phyloP scores from a whole-genome alignment of 805 yeast species.

The Pichia sporocuriosa region DNA sequence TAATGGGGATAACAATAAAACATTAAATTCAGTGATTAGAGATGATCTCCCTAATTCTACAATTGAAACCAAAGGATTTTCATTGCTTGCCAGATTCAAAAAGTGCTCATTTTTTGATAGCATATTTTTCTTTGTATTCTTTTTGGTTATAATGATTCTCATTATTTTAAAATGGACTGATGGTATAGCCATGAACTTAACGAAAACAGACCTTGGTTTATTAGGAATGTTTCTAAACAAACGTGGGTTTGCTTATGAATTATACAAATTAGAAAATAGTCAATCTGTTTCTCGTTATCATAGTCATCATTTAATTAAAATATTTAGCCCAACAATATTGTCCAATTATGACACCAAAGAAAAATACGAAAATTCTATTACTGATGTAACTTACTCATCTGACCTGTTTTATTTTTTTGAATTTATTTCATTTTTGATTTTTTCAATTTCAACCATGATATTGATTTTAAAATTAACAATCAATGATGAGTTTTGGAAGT shows the following conservation, averaged over 20 bases:
- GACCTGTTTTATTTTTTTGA: constrained; percentile 51
- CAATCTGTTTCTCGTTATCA: no score
- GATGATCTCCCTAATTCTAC: no score
- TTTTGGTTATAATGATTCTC: background rate
- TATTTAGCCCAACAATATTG: constrained; percentile 3
- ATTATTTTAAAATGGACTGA: constrained; percentile 3
- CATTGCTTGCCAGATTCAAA: no score
- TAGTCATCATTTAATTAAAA: no score
- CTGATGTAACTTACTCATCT: no score
- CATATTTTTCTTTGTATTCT: background rate
- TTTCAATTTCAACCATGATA: constrained; percentile 44
- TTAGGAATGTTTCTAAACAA: constrained; percentile 24
- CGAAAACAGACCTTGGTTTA: background rate
- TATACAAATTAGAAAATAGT: constrained; percentile 10
- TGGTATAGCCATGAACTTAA: background rate
- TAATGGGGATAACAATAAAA: background rate
- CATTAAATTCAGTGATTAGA: no score
- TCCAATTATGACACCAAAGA: no score
- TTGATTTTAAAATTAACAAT: constrained; percentile 38
- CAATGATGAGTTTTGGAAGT: constrained; percentile 13
- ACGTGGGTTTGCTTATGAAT: constrained; percentile 26
- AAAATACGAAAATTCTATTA: no score
- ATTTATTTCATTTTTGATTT: constrained; percentile 42
- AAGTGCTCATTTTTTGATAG: no score
- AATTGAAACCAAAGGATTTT: no score